Conservation (phyloP, 139 green algal species). For the Auxenochlorella protothecoides region DNA sequence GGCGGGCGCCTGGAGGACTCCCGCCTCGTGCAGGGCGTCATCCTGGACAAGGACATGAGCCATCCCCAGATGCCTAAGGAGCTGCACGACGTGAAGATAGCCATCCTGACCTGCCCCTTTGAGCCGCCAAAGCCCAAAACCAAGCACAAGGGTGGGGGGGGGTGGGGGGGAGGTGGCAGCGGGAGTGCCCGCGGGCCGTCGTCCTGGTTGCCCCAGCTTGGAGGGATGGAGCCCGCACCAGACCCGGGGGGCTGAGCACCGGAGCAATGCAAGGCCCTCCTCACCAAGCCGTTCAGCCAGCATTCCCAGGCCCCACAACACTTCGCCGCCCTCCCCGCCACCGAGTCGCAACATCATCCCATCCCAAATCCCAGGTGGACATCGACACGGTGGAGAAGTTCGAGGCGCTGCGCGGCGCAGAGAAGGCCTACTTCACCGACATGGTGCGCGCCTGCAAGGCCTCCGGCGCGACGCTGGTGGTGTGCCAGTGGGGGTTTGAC, state of each 20-base stretch:
- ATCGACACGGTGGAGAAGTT: slow-evolving; percentile 99
- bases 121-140: slow-evolving; percentile 99
- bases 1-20: slow-evolving; percentile 94
- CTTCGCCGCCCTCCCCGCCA: no score
- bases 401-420: slow-evolving; percentile 71
- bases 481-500: slow-evolving; percentile 99
- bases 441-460: slow-evolving; percentile 98
- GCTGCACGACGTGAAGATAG: slow-evolving; percentile 85
- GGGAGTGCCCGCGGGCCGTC: no score
- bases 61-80: slow-evolving; percentile 90
- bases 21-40: slow-evolving; percentile 82
- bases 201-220: no score
- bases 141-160: slow-evolving; percentile 91
- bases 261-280: no score
- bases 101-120: slow-evolving; percentile 98
- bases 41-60: slow-evolving; percentile 98
- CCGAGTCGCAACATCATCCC: no score
- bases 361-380: slow-evolving; percentile 51
- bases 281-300: no score
- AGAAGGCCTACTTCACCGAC: slow-evolving; percentile 94
- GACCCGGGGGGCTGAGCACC: no score
- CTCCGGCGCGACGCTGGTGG: slow-evolving; percentile 67
- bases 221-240: no score
- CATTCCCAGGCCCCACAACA: no score
- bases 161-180: no score